A percentile compares a stretch with the other conserved stretches of the same genome.
Evolutionary conservation across 140 eudicot species (phyloP).

Genomic region (Bidens hawaiensis): DNA sequence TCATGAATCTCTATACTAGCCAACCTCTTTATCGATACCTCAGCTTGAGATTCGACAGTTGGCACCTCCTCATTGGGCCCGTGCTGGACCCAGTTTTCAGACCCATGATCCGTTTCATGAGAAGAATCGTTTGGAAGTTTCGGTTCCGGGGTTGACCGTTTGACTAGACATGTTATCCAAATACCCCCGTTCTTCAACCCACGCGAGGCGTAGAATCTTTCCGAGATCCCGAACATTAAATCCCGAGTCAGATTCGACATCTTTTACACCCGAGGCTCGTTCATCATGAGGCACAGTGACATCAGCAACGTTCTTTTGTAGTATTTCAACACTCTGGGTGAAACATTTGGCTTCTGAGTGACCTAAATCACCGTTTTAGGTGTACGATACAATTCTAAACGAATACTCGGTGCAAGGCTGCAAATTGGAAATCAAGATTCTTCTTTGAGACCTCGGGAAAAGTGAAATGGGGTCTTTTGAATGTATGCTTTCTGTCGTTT

Average conservation of each 20-base stretch:
- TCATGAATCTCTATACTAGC: constrained; percentile 6
- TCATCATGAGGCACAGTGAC: neutral
- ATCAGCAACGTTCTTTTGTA: constrained; percentile 12
- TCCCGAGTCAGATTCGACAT: constrained; percentile 3
- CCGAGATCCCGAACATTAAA: constrained; percentile 3
- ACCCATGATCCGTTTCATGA: constrained; percentile 1
- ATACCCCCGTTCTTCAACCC: neutral
- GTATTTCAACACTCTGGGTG: constrained; percentile 63
- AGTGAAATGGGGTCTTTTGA: constrained; percentile 44
- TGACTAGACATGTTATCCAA: constrained; percentile 3
- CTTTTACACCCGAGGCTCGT: constrained; percentile 3
- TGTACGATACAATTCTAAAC: constrained; percentile 61
- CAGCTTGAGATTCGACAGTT: constrained; percentile 45
- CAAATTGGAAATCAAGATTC: constrained; percentile 47
- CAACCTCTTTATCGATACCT: constrained; percentile 10
- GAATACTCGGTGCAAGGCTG: constrained; percentile 81
- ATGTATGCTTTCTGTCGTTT: constrained; percentile 42
- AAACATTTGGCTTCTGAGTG: constrained; percentile 76
- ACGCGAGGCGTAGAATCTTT: neutral
- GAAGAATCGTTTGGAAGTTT: neutral
- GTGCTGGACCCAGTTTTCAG: constrained; percentile 21
- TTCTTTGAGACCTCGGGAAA: constrained; percentile 48
- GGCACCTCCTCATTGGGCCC: constrained; percentile 39
- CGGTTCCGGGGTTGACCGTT: neutral
- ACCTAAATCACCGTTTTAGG: constrained; percentile 50